A percentile compares a stretch with the other conserved stretches of the same genome.
Evolutionary conservation across 306 rosid species (phyloP).

Genomic region (Trifolium fragiferum): DNA sequence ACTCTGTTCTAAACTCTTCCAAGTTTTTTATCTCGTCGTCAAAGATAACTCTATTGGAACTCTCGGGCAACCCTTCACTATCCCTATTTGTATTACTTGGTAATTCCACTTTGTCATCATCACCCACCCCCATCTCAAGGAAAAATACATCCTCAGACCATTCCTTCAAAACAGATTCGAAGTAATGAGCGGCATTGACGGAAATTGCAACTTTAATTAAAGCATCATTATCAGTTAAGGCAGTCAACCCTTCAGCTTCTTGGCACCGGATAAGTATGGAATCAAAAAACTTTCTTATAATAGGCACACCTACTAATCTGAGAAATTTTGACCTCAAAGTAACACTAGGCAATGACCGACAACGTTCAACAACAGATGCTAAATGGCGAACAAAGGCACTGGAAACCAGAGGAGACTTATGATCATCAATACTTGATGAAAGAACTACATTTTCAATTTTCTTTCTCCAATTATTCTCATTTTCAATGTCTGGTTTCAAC

Average conservation of each 20-base stretch:
- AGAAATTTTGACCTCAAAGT: constrained; percentile 78
- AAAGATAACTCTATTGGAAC: constrained; percentile 58
- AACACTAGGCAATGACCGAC: constrained; percentile 69
- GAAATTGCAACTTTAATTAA: constrained; percentile 78
- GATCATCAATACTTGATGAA: constrained; percentile 63
- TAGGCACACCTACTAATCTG: constrained; percentile 66
- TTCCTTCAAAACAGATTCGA: constrained; percentile 75
- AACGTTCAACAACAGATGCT: constrained; percentile 73
- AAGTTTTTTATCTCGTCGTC: constrained; percentile 69
- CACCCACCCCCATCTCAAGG: constrained; percentile 68
- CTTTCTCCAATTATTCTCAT: constrained; percentile 78
- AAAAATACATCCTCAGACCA: constrained; percentile 89
- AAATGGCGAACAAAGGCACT: constrained; percentile 61
- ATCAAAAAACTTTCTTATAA: constrained; percentile 60
- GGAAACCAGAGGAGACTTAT: constrained; percentile 78
- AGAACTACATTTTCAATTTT: constrained; percentile 62
- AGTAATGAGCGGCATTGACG: constrained; percentile 77
- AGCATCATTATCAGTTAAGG: constrained; percentile 82
- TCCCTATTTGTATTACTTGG: constrained; percentile 35
- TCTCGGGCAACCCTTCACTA: constrained; percentile 38
- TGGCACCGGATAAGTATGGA: constrained; percentile 81
- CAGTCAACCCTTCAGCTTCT: constrained; percentile 98
- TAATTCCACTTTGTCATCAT: constrained; percentile 45
- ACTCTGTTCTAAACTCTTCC: constrained; percentile 70
- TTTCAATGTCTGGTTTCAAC: constrained; percentile 58